These are phyloP conservation scores for Podospora comata DNA, from an alignment of 495 filamentous ascomycete species.

Conservation along the genomic window DNA sequence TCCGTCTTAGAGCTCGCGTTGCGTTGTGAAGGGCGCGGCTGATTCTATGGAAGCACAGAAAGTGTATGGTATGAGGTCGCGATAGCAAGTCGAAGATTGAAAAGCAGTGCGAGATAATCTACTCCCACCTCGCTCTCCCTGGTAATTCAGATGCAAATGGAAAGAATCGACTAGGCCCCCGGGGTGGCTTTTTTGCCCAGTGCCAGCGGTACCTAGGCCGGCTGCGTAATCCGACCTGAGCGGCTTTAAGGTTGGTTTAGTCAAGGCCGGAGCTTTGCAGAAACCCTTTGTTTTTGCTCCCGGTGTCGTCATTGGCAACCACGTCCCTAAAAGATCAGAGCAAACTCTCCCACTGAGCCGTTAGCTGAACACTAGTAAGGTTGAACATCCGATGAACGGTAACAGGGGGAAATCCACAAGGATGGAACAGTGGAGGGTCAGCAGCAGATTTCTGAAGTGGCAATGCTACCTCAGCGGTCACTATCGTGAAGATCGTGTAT, in stretches of 20 bases:
- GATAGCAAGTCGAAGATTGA: neutral
- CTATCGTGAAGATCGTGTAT: too few relatives aligned
- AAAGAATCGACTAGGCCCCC: neutral
- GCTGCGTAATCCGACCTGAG: neutral
- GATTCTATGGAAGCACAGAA: neutral
- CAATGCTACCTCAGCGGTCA: neutral
- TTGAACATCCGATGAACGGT: neutral
- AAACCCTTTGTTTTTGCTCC: neutral
- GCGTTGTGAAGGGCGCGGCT: neutral
- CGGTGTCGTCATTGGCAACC: slow-evolving; percentile 6
- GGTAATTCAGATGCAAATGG: neutral
- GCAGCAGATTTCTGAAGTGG: neutral
- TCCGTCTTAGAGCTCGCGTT: neutral
- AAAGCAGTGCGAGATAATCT: neutral
- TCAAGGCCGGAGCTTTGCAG: neutral
- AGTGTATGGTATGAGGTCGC: neutral
- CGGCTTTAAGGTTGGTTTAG: neutral
- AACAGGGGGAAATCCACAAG: neutral
- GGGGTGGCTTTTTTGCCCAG: neutral
- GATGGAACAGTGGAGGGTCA: neutral
- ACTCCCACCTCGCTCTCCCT: neutral
- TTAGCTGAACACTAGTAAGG: too few relatives aligned
- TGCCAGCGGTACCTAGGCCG: neutral
- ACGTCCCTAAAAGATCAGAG: too few relatives aligned
- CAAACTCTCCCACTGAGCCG: too few relatives aligned